Evolutionary conservation across 768 basidiomycete genomes (phyloP).

Genomic region (Suillus luteus): DNA sequence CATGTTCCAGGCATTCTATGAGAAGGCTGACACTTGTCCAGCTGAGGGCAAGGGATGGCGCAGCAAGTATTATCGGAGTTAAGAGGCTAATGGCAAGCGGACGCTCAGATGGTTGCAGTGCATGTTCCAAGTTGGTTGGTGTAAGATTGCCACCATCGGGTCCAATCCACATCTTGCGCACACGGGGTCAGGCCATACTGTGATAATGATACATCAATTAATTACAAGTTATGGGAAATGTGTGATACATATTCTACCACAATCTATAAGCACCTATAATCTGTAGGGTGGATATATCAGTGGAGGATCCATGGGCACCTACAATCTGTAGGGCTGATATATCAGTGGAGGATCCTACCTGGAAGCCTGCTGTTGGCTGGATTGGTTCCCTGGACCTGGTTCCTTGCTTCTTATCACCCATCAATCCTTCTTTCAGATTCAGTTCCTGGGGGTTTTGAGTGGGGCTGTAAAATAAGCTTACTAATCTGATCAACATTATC

Average conservation of each 20-base stretch:
- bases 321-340: constrained; percentile 1
- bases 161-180: too few relatives aligned
- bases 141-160: too few relatives aligned
- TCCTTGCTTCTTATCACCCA: neutral
- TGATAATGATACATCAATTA: constrained; percentile 3
- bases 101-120: too few relatives aligned
- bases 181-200: constrained; percentile 26
- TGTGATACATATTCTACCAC: neutral
- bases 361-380: neutral
- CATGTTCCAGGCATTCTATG: too few relatives aligned
- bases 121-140: too few relatives aligned
- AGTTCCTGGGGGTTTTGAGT: neutral
- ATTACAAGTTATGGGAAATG: neutral
- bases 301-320: neutral
- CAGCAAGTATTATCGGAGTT: too few relatives aligned
- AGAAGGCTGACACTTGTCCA: too few relatives aligned
- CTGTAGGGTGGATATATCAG: constrained; percentile 1
- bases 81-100: too few relatives aligned
- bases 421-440: constrained; percentile 3
- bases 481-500: neutral
- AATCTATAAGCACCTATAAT: neutral
- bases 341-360: constrained; percentile 2
- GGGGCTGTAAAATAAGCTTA: constrained; percentile 3
- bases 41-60: too few relatives aligned
- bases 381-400: neutral